phyloP scores from a whole-genome alignment of 2,329 filamentous ascomycete genomes.

The Sporothrix curviconia region DNA sequence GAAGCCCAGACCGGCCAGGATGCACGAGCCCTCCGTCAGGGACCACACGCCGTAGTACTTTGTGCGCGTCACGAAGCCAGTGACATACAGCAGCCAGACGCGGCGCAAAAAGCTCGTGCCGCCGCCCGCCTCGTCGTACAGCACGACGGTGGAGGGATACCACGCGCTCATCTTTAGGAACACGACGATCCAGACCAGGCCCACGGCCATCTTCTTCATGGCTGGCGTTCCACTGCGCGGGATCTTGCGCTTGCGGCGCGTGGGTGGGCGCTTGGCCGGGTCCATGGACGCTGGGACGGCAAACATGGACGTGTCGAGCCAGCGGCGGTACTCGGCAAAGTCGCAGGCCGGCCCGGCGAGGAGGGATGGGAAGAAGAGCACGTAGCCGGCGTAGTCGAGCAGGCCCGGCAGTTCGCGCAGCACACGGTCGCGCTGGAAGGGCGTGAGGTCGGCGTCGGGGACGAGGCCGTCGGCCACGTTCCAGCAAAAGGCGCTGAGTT shows the following conservation, averaged over 20 bases:
- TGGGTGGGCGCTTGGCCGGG: conserved; percentile 75
- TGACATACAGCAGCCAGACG: conserved; percentile 74
- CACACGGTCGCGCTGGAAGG: conserved; percentile 76
- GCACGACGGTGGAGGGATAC: conserved; percentile 47
- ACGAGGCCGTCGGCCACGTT: conserved; percentile 90
- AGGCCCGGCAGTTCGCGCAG: conserved; percentile 66
- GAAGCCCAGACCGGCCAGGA: conserved; percentile 87
- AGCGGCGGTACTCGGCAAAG: conserved; percentile 83
- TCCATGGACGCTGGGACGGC: conserved; percentile 75
- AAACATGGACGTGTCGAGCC: conserved; percentile 94
- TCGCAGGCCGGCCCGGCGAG: conserved; percentile 91
- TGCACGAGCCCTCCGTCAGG: conserved; percentile 87
- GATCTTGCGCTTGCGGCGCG: conserved; percentile 84
- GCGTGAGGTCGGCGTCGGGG: conserved; percentile 71
- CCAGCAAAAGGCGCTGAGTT: conserved; percentile 94
- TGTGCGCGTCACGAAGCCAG: conserved; percentile 71
- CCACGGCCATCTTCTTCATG: conserved; percentile 63
- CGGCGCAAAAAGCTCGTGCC: conserved; percentile 66
- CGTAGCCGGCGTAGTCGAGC: conserved; percentile 81
- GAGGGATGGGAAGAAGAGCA: conserved; percentile 89
- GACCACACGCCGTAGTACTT: conserved; percentile 98
- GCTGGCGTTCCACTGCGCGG: conserved; percentile 86
- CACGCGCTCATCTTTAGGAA: conserved; percentile 60
- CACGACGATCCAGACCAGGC: conserved; percentile 69
- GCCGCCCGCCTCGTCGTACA: conserved; percentile 49